A percentile compares a stretch with the other conserved stretches of the same genome.
Conservation (phyloP, 2,329 filamentous ascomycete species). For the Colletotrichum sp. region DNA sequence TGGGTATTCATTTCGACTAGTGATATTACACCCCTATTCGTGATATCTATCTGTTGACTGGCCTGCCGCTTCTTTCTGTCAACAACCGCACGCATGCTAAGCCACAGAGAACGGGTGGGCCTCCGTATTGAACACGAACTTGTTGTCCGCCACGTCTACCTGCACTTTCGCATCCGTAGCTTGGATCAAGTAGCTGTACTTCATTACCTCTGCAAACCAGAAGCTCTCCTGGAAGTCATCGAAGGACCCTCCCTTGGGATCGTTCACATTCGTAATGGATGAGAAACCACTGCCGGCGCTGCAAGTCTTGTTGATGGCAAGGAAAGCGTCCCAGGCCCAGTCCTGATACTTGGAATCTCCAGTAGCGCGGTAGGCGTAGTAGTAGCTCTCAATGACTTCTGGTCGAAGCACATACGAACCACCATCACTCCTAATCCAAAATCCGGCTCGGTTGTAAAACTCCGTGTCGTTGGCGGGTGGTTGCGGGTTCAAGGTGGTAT, state of each 20-base stretch:
- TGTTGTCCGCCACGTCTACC: conserved; percentile 52
- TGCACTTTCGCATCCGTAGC: conserved; percentile 62
- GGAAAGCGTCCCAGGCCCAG: conserved; percentile 83
- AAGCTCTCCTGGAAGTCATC: conserved; percentile 84
- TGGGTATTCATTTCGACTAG: neutral
- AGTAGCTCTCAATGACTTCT: conserved; percentile 83
- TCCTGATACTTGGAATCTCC: conserved; percentile 78
- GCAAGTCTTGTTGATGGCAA: conserved; percentile 68
- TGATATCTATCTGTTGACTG: neutral
- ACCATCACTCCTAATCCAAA: conserved; percentile 63
- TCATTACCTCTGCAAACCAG: conserved; percentile 86
- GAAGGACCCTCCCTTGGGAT: conserved; percentile 61
- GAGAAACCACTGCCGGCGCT: conserved; percentile 71
- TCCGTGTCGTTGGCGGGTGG: conserved; percentile 49
- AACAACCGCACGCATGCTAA: neutral
- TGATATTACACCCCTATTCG: neutral
- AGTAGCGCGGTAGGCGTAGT: conserved; percentile 86
- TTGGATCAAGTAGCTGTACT: conserved; percentile 80
- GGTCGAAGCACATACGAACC: conserved; percentile 73
- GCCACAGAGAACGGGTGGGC: conserved; percentile 45
- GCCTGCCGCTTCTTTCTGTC: neutral
- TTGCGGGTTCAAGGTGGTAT: conserved; percentile 42
- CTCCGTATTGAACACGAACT: conserved; percentile 57
- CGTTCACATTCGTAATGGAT: conserved; percentile 70
- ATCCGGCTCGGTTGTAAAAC: conserved; percentile 73